Evolutionary conservation across 352 stramenopile genomes (phyloP).

Genomic region (Globisporangium spinosum): DNA sequence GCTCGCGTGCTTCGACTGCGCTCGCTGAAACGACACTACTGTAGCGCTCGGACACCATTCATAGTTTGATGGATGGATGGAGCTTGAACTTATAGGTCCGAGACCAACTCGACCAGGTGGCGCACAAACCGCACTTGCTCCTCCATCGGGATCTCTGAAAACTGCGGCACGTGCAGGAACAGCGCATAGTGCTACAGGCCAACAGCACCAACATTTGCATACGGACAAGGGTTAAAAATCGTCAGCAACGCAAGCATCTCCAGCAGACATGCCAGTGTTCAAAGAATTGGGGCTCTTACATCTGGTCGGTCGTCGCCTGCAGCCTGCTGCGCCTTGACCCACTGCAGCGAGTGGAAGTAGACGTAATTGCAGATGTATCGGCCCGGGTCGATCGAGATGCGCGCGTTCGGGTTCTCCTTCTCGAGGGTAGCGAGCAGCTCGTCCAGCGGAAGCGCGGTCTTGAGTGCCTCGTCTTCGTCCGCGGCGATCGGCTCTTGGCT

Average conservation of each 20-base stretch:
- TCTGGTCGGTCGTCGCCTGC: conserved; percentile 32
- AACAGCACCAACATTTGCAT: not conserved
- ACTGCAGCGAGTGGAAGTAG: conserved; percentile 77
- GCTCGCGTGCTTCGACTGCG: no score
- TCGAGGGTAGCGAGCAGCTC: conserved; percentile 45
- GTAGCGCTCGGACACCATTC: not conserved
- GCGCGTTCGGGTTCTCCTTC: conserved; percentile 27
- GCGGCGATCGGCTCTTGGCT: conserved; percentile 47
- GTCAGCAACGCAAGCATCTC: not conserved
- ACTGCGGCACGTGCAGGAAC: conserved; percentile 78
- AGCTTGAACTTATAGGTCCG: conserved; percentile 21
- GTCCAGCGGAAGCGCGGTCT: conserved; percentile 53
- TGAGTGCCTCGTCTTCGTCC: conserved; percentile 39
- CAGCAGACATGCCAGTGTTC: not conserved
- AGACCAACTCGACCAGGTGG: conserved; percentile 50
- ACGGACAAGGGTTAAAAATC: not conserved
- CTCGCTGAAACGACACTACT: no score
- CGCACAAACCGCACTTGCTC: conserved; percentile 62
- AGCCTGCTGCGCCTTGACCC: conserved; percentile 40
- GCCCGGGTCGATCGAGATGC: conserved; percentile 68
- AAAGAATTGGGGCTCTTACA: not conserved
- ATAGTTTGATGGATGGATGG: not conserved
- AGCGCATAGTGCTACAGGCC: conserved; percentile 46
- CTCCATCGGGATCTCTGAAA: conserved; percentile 47
- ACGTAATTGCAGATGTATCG: conserved; percentile 88